phyloP scores from a whole-genome alignment of 345 rosid species.

The Litchi chinensis region DNA sequence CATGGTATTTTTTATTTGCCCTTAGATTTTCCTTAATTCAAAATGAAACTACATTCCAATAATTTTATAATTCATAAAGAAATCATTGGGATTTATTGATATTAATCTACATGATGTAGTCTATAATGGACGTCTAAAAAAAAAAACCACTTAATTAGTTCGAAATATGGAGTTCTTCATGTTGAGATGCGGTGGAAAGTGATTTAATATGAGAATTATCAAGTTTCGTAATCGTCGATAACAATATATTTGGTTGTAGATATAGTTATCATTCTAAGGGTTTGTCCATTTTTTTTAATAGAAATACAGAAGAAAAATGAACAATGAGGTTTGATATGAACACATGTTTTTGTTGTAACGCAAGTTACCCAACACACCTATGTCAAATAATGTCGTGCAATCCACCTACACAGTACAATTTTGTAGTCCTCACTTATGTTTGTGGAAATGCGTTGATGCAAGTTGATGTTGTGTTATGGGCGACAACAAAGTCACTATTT shows the following conservation, averaged over 20 bases:
- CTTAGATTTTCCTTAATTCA: too few relatives aligned
- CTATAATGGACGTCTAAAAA: slow-evolving; percentile 68
- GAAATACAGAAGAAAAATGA: background rate
- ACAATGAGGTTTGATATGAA: background rate
- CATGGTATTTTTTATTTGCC: background rate
- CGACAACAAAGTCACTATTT: background rate
- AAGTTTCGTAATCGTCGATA: too few relatives aligned
- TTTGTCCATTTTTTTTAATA: background rate
- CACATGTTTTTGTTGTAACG: background rate
- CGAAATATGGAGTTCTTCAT: slow-evolving; percentile 66
- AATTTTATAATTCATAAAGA: slow-evolving; percentile 33
- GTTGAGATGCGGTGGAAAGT: slow-evolving; percentile 67
- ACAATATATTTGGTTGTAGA: background rate
- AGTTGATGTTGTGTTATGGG: background rate
- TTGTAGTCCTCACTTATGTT: background rate
- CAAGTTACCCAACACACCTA: background rate
- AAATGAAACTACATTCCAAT: background rate
- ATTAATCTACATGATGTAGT: slow-evolving; percentile 73
- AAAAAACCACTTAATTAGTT: slow-evolving; percentile 73
- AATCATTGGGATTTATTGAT: slow-evolving; percentile 62
- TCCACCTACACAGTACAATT: background rate
- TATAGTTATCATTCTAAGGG: background rate
- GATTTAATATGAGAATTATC: slow-evolving; percentile 17
- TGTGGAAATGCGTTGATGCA: too few relatives aligned
- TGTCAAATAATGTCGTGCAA: background rate